Evolutionary conservation across 495 filamentous ascomycete species (phyloP), one percentile per base, ranked within the genome.

Genomic region (Neurospora sp.): DNA sequence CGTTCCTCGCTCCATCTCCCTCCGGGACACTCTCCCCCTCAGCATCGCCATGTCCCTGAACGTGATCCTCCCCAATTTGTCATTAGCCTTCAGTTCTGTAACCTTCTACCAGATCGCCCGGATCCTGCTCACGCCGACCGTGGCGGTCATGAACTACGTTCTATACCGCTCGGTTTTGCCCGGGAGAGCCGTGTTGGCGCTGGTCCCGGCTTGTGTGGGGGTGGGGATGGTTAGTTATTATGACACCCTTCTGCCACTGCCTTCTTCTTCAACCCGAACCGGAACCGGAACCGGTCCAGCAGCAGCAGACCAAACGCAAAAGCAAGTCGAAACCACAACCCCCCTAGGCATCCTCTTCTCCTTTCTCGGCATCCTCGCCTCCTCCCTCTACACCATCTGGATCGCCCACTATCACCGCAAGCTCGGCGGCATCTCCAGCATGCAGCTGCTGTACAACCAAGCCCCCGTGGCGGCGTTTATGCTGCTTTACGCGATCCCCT

Each of bases 31-130:
- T 73, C 83, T 92, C 37, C 91, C 90, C 10, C 82, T 92, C 8
- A 87, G 88, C 22, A 77, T 89, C 46, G 86, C 90, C 77, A 93
- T 92, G 89, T 85, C 87, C 44, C 81, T 91, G 71, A 92, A 93
- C 79, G 89, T 93, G 72, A 89, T 93, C 76, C 84, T 93, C n/a
- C 90, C 89, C 38, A 93, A 93, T 77, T 82, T 92, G 11, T 91
- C 90, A 5, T 84, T 93, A 10, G 89, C 91, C 71, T 89, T 89
- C 76, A 92, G 90, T 22, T 87, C 88, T 61, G 87, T 93, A 38
- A 91, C 90, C 71, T 93, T 92, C 78, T 93, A 93, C 78, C 91
- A 93, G 76, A 86, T 92, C 70, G 90, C 89, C 20, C 87, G 91
- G 27, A 89, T 93, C 71, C 84, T 92, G 40, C 86, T 93, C 35